Evolutionary conservation across 2,329 filamentous ascomycete species (phyloP), one percentile per base, ranked within the genome.

Genomic region (Capronia americana): DNA sequence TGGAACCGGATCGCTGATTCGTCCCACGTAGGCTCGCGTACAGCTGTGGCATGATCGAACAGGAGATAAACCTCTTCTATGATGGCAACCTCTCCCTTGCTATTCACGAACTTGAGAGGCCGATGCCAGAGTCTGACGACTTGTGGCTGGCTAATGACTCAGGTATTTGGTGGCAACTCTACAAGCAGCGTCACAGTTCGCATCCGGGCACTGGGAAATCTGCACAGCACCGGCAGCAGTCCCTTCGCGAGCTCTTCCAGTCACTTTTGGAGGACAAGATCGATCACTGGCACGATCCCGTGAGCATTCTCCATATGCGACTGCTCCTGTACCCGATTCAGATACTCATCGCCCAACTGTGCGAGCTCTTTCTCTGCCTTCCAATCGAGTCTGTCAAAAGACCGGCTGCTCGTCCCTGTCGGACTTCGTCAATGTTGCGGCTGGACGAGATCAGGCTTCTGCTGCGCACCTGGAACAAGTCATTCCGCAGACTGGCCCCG

Each of bases 201-300:
- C 24, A 30, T 24, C 10, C 44, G 6, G 54, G 23, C 3, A 5
- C 8, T 53, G 41, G 3, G 7, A 7, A 1, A 46, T 46, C 41
- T 46, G 41, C 51, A 54, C 11, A 23, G 4, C 56, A 34, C 10
- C 30, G 12, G 5, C 56, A 58, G 26, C 11, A 38, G 4, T 56
- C 61, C 14, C 50, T 63, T 30, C 61, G 12, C 20, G 61, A 57
- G 53, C 51, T 56, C 12, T 57, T 57, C 38, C 6, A 57, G n/a
- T 46, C 51, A 12, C 50, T 57, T 26, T 34, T 63, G 20, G 51
- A 57, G 17, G 20, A 63, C 14, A 56, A 48, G 32, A n/a, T 57
- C 61, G 61, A 44, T 20, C 59, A 54, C 41, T 55, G 59, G 48
- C 14, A 55, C 7, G 5, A 20, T 4, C 4, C 17, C 4, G 17